These are phyloP conservation scores for Drechslerella dactyloides DNA, from an alignment of 2,329 filamentous ascomycete species.

Conservation along the genomic window DNA sequence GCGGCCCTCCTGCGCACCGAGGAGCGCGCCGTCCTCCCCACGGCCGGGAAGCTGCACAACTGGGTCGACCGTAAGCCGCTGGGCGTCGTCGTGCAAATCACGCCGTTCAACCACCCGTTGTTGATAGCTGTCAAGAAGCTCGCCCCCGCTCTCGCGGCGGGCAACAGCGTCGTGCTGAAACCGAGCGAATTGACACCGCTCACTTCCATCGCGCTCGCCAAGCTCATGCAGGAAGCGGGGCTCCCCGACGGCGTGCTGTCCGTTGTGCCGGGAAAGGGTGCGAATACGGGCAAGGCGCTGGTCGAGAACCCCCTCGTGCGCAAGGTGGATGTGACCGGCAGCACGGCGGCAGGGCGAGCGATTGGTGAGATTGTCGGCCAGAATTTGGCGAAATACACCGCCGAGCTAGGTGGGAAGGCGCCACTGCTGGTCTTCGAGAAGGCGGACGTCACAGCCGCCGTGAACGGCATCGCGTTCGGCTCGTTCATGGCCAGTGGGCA, in stretches of 20 bases:
- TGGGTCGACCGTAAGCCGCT: slow-evolving; percentile 65
- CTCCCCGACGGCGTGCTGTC: slow-evolving; percentile 60
- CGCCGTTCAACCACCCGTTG: slow-evolving; percentile 67
- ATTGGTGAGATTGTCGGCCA: slow-evolving; percentile 77
- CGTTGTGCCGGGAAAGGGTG: slow-evolving; percentile 64
- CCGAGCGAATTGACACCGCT: slow-evolving; percentile 59
- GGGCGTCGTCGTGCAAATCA: slow-evolving; percentile 66
- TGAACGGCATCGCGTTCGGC: slow-evolving; percentile 63
- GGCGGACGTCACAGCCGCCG: slow-evolving; percentile 77
- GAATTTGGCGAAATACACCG: slow-evolving; percentile 81
- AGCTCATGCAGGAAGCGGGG: slow-evolving; percentile 59
- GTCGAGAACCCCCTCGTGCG: slow-evolving; percentile 72
- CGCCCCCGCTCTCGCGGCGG: slow-evolving; percentile 57
- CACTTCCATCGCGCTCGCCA: slow-evolving; percentile 59
- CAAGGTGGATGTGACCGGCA: slow-evolving; percentile 89
- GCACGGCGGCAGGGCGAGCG: slow-evolving; percentile 81
- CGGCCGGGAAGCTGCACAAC: slow-evolving; percentile 67
- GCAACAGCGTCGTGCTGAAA: slow-evolving; percentile 58
- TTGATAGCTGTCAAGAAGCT: slow-evolving; percentile 60
- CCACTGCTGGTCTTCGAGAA: slow-evolving; percentile 81
- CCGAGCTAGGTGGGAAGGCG: slow-evolving; percentile 89
- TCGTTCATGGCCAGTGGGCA: slow-evolving; percentile 64
- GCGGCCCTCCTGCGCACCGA: slow-evolving; percentile 71
- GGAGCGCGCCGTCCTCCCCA: slow-evolving; percentile 71
- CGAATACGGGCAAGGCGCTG: slow-evolving; percentile 64